phyloP scores from a whole-genome alignment of 2,329 filamentous ascomycete genomes.

The Cyphellophora europaea region DNA sequence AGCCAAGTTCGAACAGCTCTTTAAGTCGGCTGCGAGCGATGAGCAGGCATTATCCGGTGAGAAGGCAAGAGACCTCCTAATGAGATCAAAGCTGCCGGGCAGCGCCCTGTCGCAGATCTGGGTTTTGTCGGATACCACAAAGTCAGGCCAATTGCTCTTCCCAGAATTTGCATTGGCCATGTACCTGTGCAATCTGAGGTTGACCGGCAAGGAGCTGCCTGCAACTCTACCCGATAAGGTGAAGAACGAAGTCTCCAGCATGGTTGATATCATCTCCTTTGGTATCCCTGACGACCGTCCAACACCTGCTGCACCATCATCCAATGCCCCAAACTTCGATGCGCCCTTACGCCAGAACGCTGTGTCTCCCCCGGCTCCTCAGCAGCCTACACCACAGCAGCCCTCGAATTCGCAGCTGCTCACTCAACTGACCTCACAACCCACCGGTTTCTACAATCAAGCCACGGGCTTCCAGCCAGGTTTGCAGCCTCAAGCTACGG shows the following conservation, averaged over 20 bases:
- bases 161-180: constrained; percentile 96
- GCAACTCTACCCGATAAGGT: constrained; percentile 68
- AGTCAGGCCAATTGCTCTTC: constrained; percentile 91
- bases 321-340: constrained; percentile 64
- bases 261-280: constrained; percentile 99
- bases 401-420: constrained; percentile 58
- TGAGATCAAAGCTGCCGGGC: constrained; percentile 81
- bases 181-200: constrained; percentile 92
- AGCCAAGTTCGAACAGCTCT: constrained; percentile 92
- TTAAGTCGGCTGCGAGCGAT: constrained; percentile 87
- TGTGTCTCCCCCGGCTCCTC: constrained; percentile 38
- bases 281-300: constrained; percentile 67
- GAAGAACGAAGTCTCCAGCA: constrained; percentile 94
- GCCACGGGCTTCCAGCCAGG: constrained; percentile 58
- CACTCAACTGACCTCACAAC: constrained; percentile 45
- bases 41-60: constrained; percentile 80
- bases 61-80: constrained; percentile 78
- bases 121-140: constrained; percentile 90
- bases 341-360: constrained; percentile 41
- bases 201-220: constrained; percentile 79
- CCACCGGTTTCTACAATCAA: constrained; percentile 44
- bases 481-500: constrained; percentile 34
- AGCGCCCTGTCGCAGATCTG: constrained; percentile 88
- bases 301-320: constrained; percentile 41
- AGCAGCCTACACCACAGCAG: constrained; percentile 63